Base-by-base conservation (phyloP, 306 rosid species). In the Neltuma alba region DNA sequence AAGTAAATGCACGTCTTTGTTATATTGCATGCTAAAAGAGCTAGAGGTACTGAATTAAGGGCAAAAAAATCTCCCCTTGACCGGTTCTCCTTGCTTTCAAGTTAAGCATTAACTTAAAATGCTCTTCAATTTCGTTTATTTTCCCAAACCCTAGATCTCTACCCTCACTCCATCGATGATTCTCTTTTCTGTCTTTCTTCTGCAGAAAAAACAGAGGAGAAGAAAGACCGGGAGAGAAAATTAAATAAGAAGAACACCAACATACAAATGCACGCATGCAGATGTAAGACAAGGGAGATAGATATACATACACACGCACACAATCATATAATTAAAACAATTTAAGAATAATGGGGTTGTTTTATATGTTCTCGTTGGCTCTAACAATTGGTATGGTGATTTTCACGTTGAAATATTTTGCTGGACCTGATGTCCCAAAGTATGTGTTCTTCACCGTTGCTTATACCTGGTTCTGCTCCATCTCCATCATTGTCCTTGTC, bases 401-500 rank as follows among this genome's bases (percentile, higher is more conserved):
- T 77, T 44, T 89, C 34, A 91, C 97, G 14, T 88, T 94, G 84
- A 73, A 57, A 78, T 94, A 92, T 86, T 92, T 94, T 80, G 91
- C 97, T 33, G 97, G 99, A 69, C 99, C 99, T 16, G 87, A 88
- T 82, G 93, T 92, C 3, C 99, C 97, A 65, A 90, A 83, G 60
- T 94, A 94, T 77, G 97, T 94, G 33, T 83, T 86, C 70, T 85
- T 88, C 82, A 89, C 97, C 45, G 99, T 94, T 76, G 97, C 93
- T 33, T 94, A 94, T 81, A 86, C 99, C 66, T 92, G 97, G 97
- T 94, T 94, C 79, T 92, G 97, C 72, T 94, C 99, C 34, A 84
- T 92, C 81, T 89, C 99, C 89, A 86, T 92, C 89, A 91, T 94
- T 85, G 86, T 91, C 79, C 96, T 94, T 54, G 99, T 94, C 82